Base-by-base conservation (phyloP, 192 early-diverging fungal species). In the Coemansia reversa region DNA sequence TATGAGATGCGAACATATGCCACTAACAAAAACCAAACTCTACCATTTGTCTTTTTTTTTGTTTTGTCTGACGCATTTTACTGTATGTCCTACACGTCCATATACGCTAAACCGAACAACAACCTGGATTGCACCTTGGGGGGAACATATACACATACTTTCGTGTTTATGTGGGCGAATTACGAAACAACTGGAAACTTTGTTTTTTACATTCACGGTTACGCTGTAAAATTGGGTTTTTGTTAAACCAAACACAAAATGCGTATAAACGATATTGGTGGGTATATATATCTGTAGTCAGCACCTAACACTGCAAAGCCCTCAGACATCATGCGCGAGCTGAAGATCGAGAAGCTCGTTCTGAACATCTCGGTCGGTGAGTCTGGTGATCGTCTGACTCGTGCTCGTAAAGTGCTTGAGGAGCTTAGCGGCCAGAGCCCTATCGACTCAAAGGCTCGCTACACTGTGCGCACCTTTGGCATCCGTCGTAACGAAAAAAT, bases 401-500 rank as follows among this genome's bases (percentile, higher is more conserved):
- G 97, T 90, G 97, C 97, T 72, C 93, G 93, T 84, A 99, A 99
- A 92, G 97, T 99, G 78, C 88, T 99, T 53, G 97, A 99, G 86
- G 95, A 99, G 90, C 89, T 99, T 73, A 97, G 96, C 68, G 97
- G 95, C 66, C 97, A 99, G 85, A 89, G 90, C 63, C 97, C 97
- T 68, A 95, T 99, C 75, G 94, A 94, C 87, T 97, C 97, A 79
- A 98, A 98, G 91, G 97, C 97, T 56, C 95, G 96, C 72, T 98
- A 97, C 89, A 99, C 97, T 53, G 95, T 99, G 84, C 93, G 97
- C 86, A 93, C 95, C 76, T 99, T 99, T 85, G 91, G 92, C 87
- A 99, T 99, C 88, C 93, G 97, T 82, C 93, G 97, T 95, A 99
- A 99, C 90, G 97, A 99, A 86, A 98, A 98, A 91, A 99, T 99